Base-by-base conservation (phyloP, 257 asterid genomes). In the Solanum lignicaule region DNA sequence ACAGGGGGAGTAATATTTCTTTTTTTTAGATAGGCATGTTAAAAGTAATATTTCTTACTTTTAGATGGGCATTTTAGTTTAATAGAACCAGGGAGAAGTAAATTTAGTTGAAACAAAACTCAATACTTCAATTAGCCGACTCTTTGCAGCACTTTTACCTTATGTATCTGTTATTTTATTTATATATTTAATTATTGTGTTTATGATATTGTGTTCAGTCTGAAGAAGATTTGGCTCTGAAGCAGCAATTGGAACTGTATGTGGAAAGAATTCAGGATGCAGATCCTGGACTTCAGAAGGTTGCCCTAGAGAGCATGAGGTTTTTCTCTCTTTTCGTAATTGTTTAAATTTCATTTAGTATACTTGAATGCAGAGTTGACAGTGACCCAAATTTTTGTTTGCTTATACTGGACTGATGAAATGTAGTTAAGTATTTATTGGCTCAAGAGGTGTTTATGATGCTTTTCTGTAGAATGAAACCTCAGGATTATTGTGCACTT, bases 271-370 rank as follows among this genome's bases (percentile, higher is more conserved):
- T 90, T 52, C 98, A 95, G 90, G 98, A 97, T 86, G 33, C 98
- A 32, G 98, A 96, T 90, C 94, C 98, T 18, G 98, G 96, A 31
- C 87, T 97, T 91, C 99, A 96, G 94, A 95, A 94, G 88, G 88
- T 92, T 83, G 98, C 99, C 5, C 93, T 97, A 1, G 98, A 97
- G 91, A 92, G 94, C 93, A 96, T 97, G 99, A 93, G 98, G 99
- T 96, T 84, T 55, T 89, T 76, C 68, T 55, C 31, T 66, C 48
- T 38, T 27, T 79, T 15, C 25, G 8, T 14, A 41, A 7, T 41
- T 79, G 12, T 43, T 43, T 14, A 79, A 29, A 16, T 29, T 46
- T 46, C 41, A 46, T 29, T 18, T 9, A 29, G 10, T 46, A 8
- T 10, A 46, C 68, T 46, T 81, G 68, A 81, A 43, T 25, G 65